A percentile compares a stretch with the other conserved stretches of the same genome.
These are phyloP conservation scores for Claviceps sp. DNA, from an alignment of 2,329 filamentous ascomycete genomes.

Conservation along the genomic window DNA sequence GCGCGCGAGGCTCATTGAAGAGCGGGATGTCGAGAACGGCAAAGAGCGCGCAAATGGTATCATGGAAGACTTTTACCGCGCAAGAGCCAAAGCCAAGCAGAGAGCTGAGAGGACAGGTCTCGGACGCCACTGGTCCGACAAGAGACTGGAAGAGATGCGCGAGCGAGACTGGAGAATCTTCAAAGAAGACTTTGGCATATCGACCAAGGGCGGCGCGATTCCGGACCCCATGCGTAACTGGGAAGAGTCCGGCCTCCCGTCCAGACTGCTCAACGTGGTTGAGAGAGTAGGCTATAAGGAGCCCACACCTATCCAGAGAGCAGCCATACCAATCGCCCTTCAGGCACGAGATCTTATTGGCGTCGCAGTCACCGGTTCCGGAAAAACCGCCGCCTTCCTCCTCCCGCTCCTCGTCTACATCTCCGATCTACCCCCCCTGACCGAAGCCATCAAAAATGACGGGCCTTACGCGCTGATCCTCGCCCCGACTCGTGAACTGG, in stretches of 20 bases:
- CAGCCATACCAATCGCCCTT: conserved; percentile 87
- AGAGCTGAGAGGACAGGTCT: conserved; percentile 59
- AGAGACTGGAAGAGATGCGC: conserved; percentile 83
- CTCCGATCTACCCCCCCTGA: conserved; percentile 71
- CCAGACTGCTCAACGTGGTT: conserved; percentile 66
- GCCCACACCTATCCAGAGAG: conserved; percentile 81
- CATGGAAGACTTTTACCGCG: conserved; percentile 65
- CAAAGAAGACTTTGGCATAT: conserved; percentile 97
- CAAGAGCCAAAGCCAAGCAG: conserved; percentile 50
- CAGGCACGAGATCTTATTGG: conserved; percentile 93
- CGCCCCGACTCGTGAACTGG: conserved; percentile 90
- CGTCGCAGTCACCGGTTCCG: conserved; percentile 94
- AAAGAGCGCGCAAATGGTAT: conserved; percentile 63
- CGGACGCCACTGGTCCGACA: conserved; percentile 93
- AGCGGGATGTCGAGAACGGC: conserved; percentile 64
- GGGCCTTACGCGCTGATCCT: conserved; percentile 96
- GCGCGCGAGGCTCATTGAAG: conserved; percentile 56
- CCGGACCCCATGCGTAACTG: conserved; percentile 95
- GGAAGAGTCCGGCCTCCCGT: conserved; percentile 71
- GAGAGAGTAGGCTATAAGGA: conserved; percentile 80
- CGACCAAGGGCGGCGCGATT: conserved; percentile 80
- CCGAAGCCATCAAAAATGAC: conserved; percentile 79
- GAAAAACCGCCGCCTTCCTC: conserved; percentile 93
- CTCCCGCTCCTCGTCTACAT: conserved; percentile 91
- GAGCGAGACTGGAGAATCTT: conserved; percentile 98